Evolutionary conservation across 306 rosid species (phyloP).

Genomic region (Gleditsia sinensis): DNA sequence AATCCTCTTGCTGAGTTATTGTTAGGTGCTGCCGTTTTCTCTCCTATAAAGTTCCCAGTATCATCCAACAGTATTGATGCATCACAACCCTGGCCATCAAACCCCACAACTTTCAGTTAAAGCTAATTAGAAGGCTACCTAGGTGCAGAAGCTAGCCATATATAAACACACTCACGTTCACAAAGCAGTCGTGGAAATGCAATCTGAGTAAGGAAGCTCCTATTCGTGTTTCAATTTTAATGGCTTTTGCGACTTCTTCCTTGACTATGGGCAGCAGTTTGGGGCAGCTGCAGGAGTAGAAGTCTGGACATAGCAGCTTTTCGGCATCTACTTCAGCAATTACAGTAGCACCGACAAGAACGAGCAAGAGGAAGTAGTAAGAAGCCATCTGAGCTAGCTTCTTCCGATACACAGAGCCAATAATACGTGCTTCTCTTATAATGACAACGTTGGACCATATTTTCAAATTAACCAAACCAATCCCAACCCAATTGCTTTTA

Average conservation of each 20-base stretch:
- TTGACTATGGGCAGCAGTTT: conserved; percentile 42
- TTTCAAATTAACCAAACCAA: background rate
- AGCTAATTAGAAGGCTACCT: background rate
- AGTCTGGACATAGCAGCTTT: conserved; percentile 26
- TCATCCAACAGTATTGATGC: conserved; percentile 64
- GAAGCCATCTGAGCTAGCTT: conserved; percentile 42
- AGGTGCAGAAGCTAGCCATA: too few relatives aligned
- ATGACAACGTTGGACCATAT: background rate
- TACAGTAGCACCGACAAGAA: conserved; percentile 32
- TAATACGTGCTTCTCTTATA: conserved; percentile 4
- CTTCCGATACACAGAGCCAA: background rate
- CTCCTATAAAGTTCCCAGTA: conserved; percentile 51
- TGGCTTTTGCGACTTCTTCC: conserved; percentile 45
- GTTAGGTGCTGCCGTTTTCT: conserved; percentile 63
- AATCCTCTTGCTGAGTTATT: conserved; percentile 59
- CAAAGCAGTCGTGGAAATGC: conserved; percentile 75
- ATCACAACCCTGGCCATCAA: conserved; percentile 60
- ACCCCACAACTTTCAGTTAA: background rate
- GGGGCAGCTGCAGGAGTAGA: conserved; percentile 50
- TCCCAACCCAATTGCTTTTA: conserved; percentile 23
- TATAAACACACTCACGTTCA: conserved; percentile 46
- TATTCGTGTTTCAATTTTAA: conserved; percentile 42
- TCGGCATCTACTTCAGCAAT: conserved; percentile 27
- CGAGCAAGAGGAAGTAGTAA: conserved; percentile 32
- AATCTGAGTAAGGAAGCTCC: conserved; percentile 67